Evolutionary conservation across 1,284 basidiomycete species (phyloP), one percentile per base, ranked within the genome.

Genomic region (Rhodotorula sp.): DNA sequence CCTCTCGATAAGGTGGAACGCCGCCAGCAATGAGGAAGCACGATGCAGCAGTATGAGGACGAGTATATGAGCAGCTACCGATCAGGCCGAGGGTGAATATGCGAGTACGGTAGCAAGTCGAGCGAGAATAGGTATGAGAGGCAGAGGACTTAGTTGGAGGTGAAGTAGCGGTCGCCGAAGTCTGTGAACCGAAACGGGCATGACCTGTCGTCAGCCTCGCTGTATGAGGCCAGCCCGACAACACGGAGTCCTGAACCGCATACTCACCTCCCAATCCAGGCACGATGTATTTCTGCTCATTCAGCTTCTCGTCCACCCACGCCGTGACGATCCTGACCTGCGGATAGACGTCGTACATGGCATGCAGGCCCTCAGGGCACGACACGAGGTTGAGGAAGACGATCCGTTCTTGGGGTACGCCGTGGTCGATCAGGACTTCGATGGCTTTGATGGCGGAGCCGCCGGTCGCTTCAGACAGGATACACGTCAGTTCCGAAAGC

Each of bases 381-480:
- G 95, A 88, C 74, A 95, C 93, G 79, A 99, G 82, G 81, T 99
- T 98, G 75, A 99, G 87, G 82, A 99, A 99, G 76, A 99, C 90
- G 77, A 99, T 98, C 66, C 91, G 86, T 71, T 93, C 89, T 80
- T 89, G 82, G 55, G 82, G 80, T 39, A 99, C 95, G 49, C 91
- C 92, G 78, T 94, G 89, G 64, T 93, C 89, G 79, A 90, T 87
- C 29, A 99, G 84, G 13, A 98, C 91, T 80, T 98, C 92, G 62
- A 98, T 91, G 0, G 95, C 95, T 81, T 98, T 97, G 82, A 96
- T 94, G 4, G 94, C 96, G 24, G 94, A 97, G 54, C 96, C 95
- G 46, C 95, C 95, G 0, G 95, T 99, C 0, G 95, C 94, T 94
- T 74, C 27, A 68, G 39, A n/a, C 13, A n/a, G 6, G 10, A 3